Evolutionary conservation across 2,329 filamentous ascomycete genomes (phyloP).

Genomic region (Coniochaeta sp.): DNA sequence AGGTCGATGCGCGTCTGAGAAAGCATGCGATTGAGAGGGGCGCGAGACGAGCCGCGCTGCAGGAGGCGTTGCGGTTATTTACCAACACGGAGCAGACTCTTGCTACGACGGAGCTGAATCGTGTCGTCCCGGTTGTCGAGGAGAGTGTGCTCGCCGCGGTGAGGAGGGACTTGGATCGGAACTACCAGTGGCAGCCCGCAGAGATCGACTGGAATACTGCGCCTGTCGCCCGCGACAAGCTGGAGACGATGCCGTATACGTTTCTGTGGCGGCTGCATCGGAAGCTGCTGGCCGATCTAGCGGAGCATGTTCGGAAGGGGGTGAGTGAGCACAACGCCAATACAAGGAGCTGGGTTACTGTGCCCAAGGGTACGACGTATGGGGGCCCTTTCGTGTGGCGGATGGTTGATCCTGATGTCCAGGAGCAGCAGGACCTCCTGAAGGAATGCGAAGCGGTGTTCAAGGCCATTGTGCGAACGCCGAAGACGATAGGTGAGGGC

Average conservation of each 20-base stretch:
- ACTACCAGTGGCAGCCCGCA: constrained; percentile 13
- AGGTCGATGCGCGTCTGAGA: not conserved
- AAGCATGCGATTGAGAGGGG: constrained; percentile 26
- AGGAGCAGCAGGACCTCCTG: constrained; percentile 20
- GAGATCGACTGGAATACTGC: not conserved
- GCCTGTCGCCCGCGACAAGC: not conserved
- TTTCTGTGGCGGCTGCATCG: constrained; percentile 6
- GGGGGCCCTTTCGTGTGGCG: constrained; percentile 16
- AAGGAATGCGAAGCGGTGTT: constrained; percentile 15
- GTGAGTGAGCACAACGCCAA: not conserved
- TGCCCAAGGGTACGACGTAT: constrained; percentile 17
- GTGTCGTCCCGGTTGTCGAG: constrained; percentile 27
- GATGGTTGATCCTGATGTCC: constrained; percentile 8
- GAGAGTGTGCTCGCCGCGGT: constrained; percentile 16
- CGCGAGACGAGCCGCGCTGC: constrained; percentile 35
- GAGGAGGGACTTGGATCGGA: constrained; percentile 9
- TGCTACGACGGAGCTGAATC: constrained; percentile 25
- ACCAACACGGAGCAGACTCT: constrained; percentile 28
- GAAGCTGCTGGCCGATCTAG: constrained; percentile 2
- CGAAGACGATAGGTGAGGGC: not conserved
- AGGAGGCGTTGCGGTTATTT: constrained; percentile 31
- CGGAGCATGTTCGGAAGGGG: constrained; percentile 7
- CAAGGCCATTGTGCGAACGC: not conserved
- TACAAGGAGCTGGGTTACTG: constrained; percentile 6
- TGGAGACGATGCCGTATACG: constrained; percentile 12